These are phyloP conservation scores for Sphaerulina vaccinii DNA, from an alignment of 2,329 filamentous ascomycete species.

Conservation along the genomic window DNA sequence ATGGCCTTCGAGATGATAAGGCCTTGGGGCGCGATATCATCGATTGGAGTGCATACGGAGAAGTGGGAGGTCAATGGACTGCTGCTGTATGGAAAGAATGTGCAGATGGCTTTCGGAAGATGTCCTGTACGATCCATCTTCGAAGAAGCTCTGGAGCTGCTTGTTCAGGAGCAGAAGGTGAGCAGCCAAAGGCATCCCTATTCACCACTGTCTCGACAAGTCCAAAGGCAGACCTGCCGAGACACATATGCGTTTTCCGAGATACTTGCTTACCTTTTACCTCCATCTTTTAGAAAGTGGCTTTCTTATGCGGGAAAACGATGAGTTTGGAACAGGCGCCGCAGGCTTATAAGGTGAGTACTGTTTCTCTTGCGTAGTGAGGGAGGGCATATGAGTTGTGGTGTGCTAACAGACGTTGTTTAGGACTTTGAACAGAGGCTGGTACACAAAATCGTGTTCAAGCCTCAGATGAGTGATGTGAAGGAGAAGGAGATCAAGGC, in stretches of 20 bases:
- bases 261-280: too few species aligned
- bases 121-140: slow-evolving; percentile 54
- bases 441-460: slow-evolving; percentile 54
- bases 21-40: slow-evolving; percentile 50
- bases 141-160: slow-evolving; percentile 45
- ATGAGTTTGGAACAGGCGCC: slow-evolving; percentile 52
- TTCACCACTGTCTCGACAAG: too few species aligned
- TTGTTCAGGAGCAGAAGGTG: slow-evolving; percentile 52
- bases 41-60: slow-evolving; percentile 49
- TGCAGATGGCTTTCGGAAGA: slow-evolving; percentile 51
- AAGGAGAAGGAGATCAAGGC: slow-evolving; percentile 23
- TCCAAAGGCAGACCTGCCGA: too few species aligned
- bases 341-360: slow-evolving; percentile 47
- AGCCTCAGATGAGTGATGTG: slow-evolving; percentile 37
- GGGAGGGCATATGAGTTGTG: background rate
- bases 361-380: background rate
- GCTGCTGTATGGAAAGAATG: slow-evolving; percentile 52
- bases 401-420: background rate
- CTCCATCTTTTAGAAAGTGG: too few species aligned
- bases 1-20: slow-evolving; percentile 51
- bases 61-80: slow-evolving; percentile 50
- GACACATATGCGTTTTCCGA: too few species aligned
- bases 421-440: slow-evolving; percentile 53
- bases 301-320: slow-evolving; percentile 55
- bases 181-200: too few species aligned